Base-by-base conservation (phyloP, 208 protist genomes). In the Acanthamoeba sp. region DNA sequence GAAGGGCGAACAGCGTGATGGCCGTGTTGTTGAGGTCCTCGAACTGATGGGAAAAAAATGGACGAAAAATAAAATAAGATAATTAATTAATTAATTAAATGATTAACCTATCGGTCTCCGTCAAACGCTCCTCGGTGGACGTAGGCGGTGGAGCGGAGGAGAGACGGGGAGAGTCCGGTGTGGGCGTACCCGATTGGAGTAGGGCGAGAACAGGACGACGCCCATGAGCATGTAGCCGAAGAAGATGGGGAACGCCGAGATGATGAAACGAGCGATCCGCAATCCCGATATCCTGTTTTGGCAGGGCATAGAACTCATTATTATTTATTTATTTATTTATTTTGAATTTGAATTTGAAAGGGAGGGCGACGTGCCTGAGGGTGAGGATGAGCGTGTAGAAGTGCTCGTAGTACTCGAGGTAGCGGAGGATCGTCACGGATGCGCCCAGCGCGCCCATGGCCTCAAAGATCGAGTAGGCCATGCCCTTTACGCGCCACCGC, bases 201-300 rank as follows among this genome's bases (percentile, higher is more conserved):
- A 95, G n/a, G 78, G 78, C 4, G 82, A 92, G 59, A 95, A 95
- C 36, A 91, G 55, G 45, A 90, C 50, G 45, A 95, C 57, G n/a
- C 94, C 94, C 88, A 91, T 93, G 24, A 95, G 64, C 73, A 92
- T 93, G 91, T 85, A 95, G 4, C 84, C 94, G 42, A 95, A 95
- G 48, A 92, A 82, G 20, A 95, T 95, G 22, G 94, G 94, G 52
- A 93, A 76, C 38, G 66, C 78, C 14, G 52, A 88, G 32, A 94
- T 69, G 52, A 94, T 94, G 42, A 94, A 90, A 18, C 71, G 80
- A 1, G 80, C 91, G 32, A 90, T 85, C 12, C 55, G 29, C 38
- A 57, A 32, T 24, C 34, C 71, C 73, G 80, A 94, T 10, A 93
- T 48, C 48, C 85, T 91, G 85, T 36, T 7, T 57, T 93, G 18